phyloP scores from a whole-genome alignment of 2,329 filamentous ascomycete genomes.

The Colletotrichum graminicola region DNA sequence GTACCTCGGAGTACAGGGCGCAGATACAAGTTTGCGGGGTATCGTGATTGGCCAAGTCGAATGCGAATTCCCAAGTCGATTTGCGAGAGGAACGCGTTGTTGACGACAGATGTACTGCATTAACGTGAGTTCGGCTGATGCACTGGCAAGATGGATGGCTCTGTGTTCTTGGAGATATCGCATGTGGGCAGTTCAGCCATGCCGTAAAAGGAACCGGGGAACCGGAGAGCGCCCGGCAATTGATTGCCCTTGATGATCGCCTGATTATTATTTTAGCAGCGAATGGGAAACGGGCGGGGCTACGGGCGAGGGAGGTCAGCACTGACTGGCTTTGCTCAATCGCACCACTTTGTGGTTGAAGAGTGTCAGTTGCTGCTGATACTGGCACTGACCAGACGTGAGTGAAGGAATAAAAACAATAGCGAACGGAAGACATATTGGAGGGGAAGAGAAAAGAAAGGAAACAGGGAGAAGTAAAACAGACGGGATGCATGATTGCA shows the following conservation, averaged over 20 bases:
- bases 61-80: background rate
- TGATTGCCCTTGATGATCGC: constrained; percentile 3
- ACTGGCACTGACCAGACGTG: background rate
- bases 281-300: background rate
- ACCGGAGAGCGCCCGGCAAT: constrained; percentile 28
- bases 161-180: background rate
- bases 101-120: background rate
- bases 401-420: background rate
- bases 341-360: background rate
- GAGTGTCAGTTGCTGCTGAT: constrained; percentile 3
- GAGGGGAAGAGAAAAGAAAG: background rate
- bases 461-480: background rate
- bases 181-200: background rate
- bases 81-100: background rate
- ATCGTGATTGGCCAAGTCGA: background rate
- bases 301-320: constrained; percentile 12
- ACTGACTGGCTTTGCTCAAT: constrained; percentile 7
- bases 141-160: background rate
- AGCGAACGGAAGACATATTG: background rate
- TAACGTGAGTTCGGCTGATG: background rate
- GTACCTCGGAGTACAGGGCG: background rate
- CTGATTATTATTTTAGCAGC: background rate
- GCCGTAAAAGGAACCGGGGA: constrained; percentile 24
- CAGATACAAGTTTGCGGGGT: background rate
- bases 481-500: background rate